phyloP scores from a whole-genome alignment of 1,284 basidiomycete species.

The Sporisorium reilianum region DNA sequence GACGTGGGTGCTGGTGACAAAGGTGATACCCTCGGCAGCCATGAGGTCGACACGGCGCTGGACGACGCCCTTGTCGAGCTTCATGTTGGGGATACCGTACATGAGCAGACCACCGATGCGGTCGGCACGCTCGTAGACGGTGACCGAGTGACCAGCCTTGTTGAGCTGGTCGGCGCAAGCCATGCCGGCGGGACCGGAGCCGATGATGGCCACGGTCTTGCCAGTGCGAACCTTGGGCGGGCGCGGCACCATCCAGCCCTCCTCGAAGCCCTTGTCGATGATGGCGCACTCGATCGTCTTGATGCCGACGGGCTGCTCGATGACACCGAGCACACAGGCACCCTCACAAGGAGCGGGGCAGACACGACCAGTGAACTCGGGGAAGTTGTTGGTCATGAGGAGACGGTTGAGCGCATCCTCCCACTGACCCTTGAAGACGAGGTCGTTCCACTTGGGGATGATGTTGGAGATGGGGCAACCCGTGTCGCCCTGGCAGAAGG shows the following conservation, averaged over 20 bases:
- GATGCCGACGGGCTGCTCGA: slow-evolving; percentile 66
- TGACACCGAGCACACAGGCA: slow-evolving; percentile 66
- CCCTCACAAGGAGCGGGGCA: slow-evolving; percentile 68
- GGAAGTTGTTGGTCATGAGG: slow-evolving; percentile 69
- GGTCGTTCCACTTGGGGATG: slow-evolving; percentile 68
- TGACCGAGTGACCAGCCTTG: slow-evolving; percentile 66
- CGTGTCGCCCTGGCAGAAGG: slow-evolving; percentile 67
- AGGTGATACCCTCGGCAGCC: slow-evolving; percentile 65
- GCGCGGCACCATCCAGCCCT: slow-evolving; percentile 65
- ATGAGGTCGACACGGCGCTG: slow-evolving; percentile 65
- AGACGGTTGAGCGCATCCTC: slow-evolving; percentile 65
- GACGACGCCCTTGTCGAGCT: slow-evolving; percentile 67
- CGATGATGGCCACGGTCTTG: slow-evolving; percentile 66
- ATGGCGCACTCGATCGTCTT: slow-evolving; percentile 66
- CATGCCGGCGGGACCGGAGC: slow-evolving; percentile 66
- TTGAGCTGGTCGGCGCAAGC: slow-evolving; percentile 66
- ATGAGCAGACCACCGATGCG: slow-evolving; percentile 65
- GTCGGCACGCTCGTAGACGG: slow-evolving; percentile 67
- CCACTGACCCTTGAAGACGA: slow-evolving; percentile 68
- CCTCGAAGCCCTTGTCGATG: slow-evolving; percentile 67
- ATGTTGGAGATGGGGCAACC: slow-evolving; percentile 68
- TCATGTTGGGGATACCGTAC: slow-evolving; percentile 69
- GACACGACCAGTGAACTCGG: slow-evolving; percentile 67
- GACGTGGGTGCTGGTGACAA: slow-evolving; percentile 57
- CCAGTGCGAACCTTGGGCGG: slow-evolving; percentile 64